A percentile compares a stretch with the other conserved stretches of the same genome.
These are phyloP conservation scores for Camellia oleifera DNA, from an alignment of 179 eudicot genomes.

Conservation along the genomic window DNA sequence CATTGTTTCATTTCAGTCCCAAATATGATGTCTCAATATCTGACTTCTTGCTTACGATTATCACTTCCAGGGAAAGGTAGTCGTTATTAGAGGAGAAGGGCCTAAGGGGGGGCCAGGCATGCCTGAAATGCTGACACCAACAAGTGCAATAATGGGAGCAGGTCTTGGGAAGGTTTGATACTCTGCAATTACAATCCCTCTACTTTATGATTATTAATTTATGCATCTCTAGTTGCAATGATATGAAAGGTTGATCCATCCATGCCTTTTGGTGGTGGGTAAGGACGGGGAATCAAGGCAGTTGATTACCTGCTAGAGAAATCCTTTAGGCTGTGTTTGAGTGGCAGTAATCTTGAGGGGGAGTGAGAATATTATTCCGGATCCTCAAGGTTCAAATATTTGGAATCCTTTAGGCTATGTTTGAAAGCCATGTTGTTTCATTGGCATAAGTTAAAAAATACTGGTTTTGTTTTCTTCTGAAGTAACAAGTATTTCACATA, in stretches of 20 bases:
- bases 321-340: too few species aligned
- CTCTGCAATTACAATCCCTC: not conserved
- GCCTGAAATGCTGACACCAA: conserved; percentile 99
- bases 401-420: not conserved
- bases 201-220: not conserved
- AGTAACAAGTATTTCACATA: not conserved
- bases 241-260: not conserved
- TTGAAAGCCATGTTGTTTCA: not conserved
- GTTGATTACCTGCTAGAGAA: not conserved
- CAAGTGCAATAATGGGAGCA: conserved; percentile 99
- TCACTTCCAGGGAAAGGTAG: conserved; percentile 76
- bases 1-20: too few species aligned
- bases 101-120: conserved; percentile 99
- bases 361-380: too few species aligned
- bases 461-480: not conserved
- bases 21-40: not conserved
- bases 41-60: conserved; percentile 12
- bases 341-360: too few species aligned
- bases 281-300: not conserved
- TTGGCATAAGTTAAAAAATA: not conserved
- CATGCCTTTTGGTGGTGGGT: not conserved
- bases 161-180: conserved; percentile 89
- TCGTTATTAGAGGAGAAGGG: conserved; percentile 97
- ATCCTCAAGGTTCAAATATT: too few species aligned
- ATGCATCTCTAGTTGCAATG: not conserved